These are phyloP conservation scores for Fraxinus sp. DNA, from an alignment of 305 asterid species.

Conservation along the genomic window DNA sequence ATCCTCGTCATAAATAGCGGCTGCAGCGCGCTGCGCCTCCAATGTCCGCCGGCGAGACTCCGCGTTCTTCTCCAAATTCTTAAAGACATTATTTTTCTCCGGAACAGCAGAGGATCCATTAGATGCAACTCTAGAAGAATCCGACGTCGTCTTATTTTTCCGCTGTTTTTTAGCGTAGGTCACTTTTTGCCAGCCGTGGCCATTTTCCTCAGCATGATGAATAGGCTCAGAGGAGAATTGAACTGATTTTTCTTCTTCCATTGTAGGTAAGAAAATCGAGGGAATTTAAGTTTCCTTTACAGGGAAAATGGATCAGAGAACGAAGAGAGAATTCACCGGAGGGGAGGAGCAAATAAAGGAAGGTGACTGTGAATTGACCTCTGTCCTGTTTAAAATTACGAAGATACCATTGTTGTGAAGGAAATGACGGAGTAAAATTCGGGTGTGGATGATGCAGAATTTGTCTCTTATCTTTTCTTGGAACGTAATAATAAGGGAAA, in stretches of 20 bases:
- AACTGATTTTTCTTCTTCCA: background rate
- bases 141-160: conserved; percentile 35
- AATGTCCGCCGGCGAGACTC: conserved; percentile 53
- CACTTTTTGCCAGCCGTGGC: conserved; percentile 83
- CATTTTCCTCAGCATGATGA: conserved; percentile 16
- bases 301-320: background rate
- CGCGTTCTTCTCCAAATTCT: conserved; percentile 60
- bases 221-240: background rate
- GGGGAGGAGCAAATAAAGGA: background rate
- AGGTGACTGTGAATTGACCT: conserved; percentile 14
- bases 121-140: conserved; percentile 31
- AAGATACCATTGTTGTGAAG: conserved; percentile 19
- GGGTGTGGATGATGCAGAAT: background rate
- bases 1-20: conserved; percentile 33
- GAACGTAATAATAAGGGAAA: no score
- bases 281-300: background rate
- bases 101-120: conserved; percentile 47
- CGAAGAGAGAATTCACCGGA: background rate
- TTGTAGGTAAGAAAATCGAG: background rate
- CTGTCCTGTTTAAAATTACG: conserved; percentile 8
- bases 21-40: conserved; percentile 45
- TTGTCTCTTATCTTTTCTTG: background rate
- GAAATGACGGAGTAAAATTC: background rate
- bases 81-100: conserved; percentile 42
- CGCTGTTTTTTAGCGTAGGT: conserved; percentile 60